Conservation (phyloP, 2,329 filamentous ascomycete genomes). For the Alternaria solani region DNA sequence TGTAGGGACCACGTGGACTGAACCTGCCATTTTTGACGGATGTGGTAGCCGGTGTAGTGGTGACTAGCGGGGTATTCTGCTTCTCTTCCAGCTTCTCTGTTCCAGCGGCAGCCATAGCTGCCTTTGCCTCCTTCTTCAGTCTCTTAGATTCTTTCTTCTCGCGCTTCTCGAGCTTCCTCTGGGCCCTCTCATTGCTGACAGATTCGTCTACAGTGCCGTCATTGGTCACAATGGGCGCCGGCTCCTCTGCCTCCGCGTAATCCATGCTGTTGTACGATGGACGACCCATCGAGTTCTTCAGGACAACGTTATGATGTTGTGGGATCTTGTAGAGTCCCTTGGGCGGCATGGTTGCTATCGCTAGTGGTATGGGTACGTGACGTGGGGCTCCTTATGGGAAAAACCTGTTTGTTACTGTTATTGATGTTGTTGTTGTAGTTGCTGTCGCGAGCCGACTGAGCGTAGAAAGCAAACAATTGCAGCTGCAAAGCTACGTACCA, state of each 20-base stretch:
- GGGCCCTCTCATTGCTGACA: neutral
- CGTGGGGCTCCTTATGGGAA: neutral
- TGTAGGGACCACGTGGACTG: constrained; percentile 8
- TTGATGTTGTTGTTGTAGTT: neutral
- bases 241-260: constrained; percentile 17
- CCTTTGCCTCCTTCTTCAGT: constrained; percentile 7
- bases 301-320: constrained; percentile 29
- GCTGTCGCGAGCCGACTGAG: neutral
- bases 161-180: constrained; percentile 8
- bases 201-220: neutral
- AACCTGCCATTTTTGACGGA: constrained; percentile 13
- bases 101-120: neutral
- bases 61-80: constrained; percentile 1
- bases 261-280: constrained; percentile 34
- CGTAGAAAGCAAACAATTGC: neutral
- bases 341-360: constrained; percentile 24
- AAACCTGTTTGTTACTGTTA: neutral
- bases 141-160: constrained; percentile 17
- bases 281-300: constrained; percentile 6
- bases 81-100: neutral
- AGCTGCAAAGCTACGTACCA: neutral
- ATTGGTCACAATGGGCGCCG: neutral
- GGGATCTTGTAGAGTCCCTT: constrained; percentile 37
- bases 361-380: neutral
- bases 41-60: neutral